Percentiles rank a stretch among this genome's conserved stretches.
These are phyloP conservation scores for Gillenia trifoliata DNA, from an alignment of 306 rosid genomes.

Conservation along the genomic window DNA sequence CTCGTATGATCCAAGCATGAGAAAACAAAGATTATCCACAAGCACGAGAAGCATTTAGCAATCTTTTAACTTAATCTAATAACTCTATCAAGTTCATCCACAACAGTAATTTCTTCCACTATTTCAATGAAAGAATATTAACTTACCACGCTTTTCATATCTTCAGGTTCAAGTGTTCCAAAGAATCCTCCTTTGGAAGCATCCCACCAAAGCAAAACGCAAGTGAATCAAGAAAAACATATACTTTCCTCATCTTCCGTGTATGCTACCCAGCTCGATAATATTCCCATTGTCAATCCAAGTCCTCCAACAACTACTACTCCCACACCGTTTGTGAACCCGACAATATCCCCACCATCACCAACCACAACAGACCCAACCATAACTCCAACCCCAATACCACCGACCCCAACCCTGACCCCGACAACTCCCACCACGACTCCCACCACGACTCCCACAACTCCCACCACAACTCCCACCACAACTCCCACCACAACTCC, in stretches of 20 bases:
- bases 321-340: constrained; percentile 40
- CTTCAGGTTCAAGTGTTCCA: constrained; percentile 59
- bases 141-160: constrained; percentile 18
- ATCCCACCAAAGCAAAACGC: constrained; percentile 20
- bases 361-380: constrained; percentile 30
- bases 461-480: neutral
- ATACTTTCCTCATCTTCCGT: constrained; percentile 43
- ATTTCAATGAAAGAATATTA: neutral
- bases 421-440: constrained; percentile 21
- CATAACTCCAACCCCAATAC: constrained; percentile 18
- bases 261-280: constrained; percentile 37
- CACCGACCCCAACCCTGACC: neutral
- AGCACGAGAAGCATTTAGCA: neutral
- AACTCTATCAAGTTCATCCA: neutral
- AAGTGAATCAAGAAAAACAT: constrained; percentile 35
- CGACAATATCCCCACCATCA: constrained; percentile 41
- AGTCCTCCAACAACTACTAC: constrained; percentile 60
- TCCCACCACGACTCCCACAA: neutral
- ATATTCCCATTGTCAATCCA: constrained; percentile 69
- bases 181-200: constrained; percentile 33
- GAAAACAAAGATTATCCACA: neutral
- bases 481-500: constrained; percentile 14
- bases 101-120: neutral
- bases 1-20: neutral
- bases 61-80: neutral